Evolutionary conservation across 2,329 filamentous ascomycete species (phyloP).

Genomic region (Drechslerella dactyloides): DNA sequence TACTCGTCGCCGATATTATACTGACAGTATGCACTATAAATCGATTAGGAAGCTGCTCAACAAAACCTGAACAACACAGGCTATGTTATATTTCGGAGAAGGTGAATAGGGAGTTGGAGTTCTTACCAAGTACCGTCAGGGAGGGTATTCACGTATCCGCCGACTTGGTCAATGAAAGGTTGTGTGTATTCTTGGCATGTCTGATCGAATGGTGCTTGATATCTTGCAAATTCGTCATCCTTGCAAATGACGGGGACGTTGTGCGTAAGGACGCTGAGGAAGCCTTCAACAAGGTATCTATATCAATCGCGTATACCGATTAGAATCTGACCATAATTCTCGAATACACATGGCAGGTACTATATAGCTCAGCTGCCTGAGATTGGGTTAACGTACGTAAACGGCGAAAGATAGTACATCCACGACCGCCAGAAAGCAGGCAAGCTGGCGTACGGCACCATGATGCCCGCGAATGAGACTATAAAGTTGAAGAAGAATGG

Average conservation of each 20-base stretch:
- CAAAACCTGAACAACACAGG: slow-evolving; percentile 57
- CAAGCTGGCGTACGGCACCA: slow-evolving; percentile 71
- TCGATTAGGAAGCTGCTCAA: not conserved
- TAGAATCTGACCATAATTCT: not conserved
- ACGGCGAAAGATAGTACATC: slow-evolving; percentile 73
- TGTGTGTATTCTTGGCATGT: slow-evolving; percentile 68
- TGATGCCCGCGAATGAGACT: slow-evolving; percentile 75
- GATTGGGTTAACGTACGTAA: no score
- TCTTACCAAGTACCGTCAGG: slow-evolving; percentile 58
- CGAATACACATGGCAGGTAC: no score
- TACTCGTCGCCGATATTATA: slow-evolving; percentile 69
- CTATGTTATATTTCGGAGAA: slow-evolving; percentile 3
- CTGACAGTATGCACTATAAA: slow-evolving; percentile 63
- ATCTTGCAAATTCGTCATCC: slow-evolving; percentile 66
- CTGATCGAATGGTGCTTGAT: slow-evolving; percentile 66
- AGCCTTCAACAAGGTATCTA: slow-evolving; percentile 69
- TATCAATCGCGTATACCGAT: not conserved
- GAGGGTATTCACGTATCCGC: slow-evolving; percentile 67
- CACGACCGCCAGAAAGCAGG: slow-evolving; percentile 70
- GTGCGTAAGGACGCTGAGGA: slow-evolving; percentile 66
- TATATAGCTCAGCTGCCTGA: no score
- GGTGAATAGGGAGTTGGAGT: no score
- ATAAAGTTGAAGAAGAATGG: slow-evolving; percentile 74
- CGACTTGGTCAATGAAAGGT: slow-evolving; percentile 63
- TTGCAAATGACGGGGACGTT: slow-evolving; percentile 66